Base-by-base conservation (phyloP, 441 rosid genomes). In the Macaranga tanarius region DNA sequence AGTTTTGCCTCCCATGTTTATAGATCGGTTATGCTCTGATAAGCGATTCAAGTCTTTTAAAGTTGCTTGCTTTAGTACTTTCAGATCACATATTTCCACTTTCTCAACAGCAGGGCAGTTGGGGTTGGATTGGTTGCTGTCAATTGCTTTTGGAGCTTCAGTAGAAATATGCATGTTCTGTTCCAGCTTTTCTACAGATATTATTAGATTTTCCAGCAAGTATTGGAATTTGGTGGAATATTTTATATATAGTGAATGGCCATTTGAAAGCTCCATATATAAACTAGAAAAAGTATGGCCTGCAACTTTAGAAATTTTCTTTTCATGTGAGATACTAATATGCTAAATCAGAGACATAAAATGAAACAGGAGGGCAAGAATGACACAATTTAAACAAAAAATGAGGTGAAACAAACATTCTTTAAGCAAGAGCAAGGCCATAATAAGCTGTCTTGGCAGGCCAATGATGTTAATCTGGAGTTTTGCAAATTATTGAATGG, bases 1-100 rank as follows among this genome's bases (percentile, higher is more conserved):
- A 44, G 23, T 0, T 52, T 50, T 86, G 91, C 99, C 96, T 92
- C 89, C 99, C 99, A 93, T 81, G 90, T 90, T 73, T 89, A 91
- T 73, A 78, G 84, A 79, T 96, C 98, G 1, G 1, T 89, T 70
- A 74, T 90, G 88, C 22, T 86, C 77, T 25, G 80, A 78, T 55
- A 89, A 79, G 26, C 98, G 99, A 73, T 96, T 97, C 78, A 93
- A 71, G 55, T 93, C 92, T 79, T 81, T 87, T 73, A 0, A 12
- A 28, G 8, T 15, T 17, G 65, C 52, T 72, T 12, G 59, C 47
- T 55, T 40, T 70, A 58, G 73, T 77, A 83, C 97, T 92, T 91
- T 85, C 80, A 96, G 81, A 63, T 86, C 81, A 22, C 80, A 77
- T 72, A 96, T 89, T 70, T 93, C 96, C 3, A 96, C 93, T 82